A percentile compares a stretch with the other conserved stretches of the same genome.
These are phyloP conservation scores for Cytospora mali DNA, from an alignment of 2,329 filamentous ascomycete species.

Conservation along the genomic window DNA sequence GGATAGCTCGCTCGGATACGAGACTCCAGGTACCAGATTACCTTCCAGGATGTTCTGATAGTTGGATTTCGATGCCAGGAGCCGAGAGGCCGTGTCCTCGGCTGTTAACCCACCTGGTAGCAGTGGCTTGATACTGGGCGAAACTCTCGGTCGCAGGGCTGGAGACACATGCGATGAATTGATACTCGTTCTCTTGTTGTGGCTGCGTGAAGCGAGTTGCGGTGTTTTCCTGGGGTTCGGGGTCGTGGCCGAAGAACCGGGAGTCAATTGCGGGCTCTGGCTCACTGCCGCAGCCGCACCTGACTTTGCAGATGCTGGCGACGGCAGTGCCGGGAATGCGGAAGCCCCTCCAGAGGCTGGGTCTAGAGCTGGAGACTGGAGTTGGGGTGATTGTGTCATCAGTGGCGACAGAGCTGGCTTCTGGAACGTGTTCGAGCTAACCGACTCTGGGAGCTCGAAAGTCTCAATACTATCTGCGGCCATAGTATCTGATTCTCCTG, in stretches of 20 bases:
- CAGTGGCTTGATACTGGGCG: conserved; percentile 90
- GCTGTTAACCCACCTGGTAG: conserved; percentile 64
- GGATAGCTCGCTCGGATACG: conserved; percentile 86
- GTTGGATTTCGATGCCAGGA: conserved; percentile 93
- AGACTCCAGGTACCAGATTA: conserved; percentile 84
- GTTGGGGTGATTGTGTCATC: conserved; percentile 47
- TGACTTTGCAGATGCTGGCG: conserved; percentile 49
- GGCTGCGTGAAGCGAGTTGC: conserved; percentile 56
- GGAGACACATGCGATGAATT: conserved; percentile 80
- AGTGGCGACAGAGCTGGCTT: conserved; percentile 52
- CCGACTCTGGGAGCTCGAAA: conserved; percentile 74
- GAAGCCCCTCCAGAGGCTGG: conserved; percentile 52
- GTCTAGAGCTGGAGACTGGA: conserved; percentile 44
- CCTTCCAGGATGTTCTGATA: conserved; percentile 97
- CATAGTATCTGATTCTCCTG: conserved; percentile 42
- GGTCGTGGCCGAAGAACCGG: conserved; percentile 48
- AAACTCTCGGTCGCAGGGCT: conserved; percentile 84
- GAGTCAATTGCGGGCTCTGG: conserved; percentile 66
- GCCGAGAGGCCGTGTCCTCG: conserved; percentile 66
- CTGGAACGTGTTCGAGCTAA: conserved; percentile 48
- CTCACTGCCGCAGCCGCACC: conserved; percentile 54
- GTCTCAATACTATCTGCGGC: conserved; percentile 58
- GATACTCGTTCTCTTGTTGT: conserved; percentile 71
- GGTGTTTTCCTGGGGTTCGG: conserved; percentile 55
- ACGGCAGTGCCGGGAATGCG: conserved; percentile 51